These are phyloP conservation scores for Atalantia buxifolia DNA, from an alignment of 345 rosid genomes.

Conservation along the genomic window DNA sequence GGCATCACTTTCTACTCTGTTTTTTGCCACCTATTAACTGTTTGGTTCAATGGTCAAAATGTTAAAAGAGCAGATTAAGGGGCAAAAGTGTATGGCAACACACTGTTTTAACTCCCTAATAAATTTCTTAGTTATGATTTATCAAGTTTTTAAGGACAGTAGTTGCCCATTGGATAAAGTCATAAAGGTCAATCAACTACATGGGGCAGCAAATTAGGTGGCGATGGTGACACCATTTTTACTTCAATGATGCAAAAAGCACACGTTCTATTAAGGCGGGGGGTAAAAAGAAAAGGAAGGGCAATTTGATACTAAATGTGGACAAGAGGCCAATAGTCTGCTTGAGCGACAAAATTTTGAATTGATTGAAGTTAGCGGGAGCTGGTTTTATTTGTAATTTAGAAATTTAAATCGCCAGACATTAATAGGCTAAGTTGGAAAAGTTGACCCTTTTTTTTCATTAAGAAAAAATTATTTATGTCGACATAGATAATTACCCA, in stretches of 20 bases:
- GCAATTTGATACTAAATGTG: too few relatives aligned
- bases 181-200: not conserved
- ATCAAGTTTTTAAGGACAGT: not conserved
- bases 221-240: not conserved
- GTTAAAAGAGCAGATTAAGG: conserved; percentile 1
- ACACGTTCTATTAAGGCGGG: too few relatives aligned
- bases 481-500: not conserved
- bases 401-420: not conserved
- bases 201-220: not conserved
- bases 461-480: not conserved
- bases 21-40: conserved; percentile 12
- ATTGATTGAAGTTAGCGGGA: conserved; percentile 22
- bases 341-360: conserved; percentile 9
- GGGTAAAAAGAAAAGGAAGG: too few relatives aligned
- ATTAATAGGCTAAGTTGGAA: not conserved
- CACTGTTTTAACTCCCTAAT: not conserved
- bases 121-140: too few relatives aligned
- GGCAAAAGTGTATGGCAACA: not conserved
- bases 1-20: conserved; percentile 6
- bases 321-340: not conserved
- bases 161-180: not conserved
- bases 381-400: not conserved
- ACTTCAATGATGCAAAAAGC: not conserved
- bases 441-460: not conserved
- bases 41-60: conserved; percentile 31